Percentiles rank a stretch among this genome's conserved stretches.
Conservation (phyloP, 2,329 filamentous ascomycete genomes). For the Microsporum audouinii region DNA sequence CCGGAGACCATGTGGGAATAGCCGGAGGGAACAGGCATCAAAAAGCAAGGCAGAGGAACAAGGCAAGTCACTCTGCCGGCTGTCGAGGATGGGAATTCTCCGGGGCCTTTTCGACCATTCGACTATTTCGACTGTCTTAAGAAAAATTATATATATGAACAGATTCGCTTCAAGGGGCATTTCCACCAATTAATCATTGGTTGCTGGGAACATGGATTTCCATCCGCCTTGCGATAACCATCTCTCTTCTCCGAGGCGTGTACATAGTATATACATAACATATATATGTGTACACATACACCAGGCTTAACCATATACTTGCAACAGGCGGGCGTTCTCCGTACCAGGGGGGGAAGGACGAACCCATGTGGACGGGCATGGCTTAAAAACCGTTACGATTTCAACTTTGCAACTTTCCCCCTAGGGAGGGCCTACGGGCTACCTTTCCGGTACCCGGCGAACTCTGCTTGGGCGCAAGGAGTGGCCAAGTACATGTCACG, state of each 20-base stretch:
- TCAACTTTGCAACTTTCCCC: background rate
- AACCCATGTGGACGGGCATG: constrained; percentile 1
- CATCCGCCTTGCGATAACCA: background rate
- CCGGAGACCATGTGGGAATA: background rate
- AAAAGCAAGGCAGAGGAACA: background rate
- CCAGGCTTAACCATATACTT: background rate
- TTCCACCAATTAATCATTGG: background rate
- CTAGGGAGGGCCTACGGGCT: background rate
- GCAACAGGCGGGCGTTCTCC: background rate
- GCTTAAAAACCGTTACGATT: background rate
- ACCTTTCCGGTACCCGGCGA: constrained; percentile 2
- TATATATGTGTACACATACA: background rate
- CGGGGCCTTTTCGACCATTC: background rate
- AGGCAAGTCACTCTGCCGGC: background rate
- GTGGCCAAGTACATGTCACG: background rate
- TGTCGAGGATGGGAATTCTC: background rate
- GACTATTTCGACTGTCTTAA: background rate
- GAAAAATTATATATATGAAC: background rate
- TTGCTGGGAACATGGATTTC: background rate
- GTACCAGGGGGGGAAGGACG: background rate
- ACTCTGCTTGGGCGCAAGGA: background rate
- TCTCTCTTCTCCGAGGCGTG: background rate
- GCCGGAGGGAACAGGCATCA: background rate
- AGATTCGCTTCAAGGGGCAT: background rate
- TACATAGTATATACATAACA: background rate